Percentiles rank a stretch among this genome's conserved stretches.
Conservation (phyloP, 345 rosid species). For the Bruguiera sexangula region DNA sequence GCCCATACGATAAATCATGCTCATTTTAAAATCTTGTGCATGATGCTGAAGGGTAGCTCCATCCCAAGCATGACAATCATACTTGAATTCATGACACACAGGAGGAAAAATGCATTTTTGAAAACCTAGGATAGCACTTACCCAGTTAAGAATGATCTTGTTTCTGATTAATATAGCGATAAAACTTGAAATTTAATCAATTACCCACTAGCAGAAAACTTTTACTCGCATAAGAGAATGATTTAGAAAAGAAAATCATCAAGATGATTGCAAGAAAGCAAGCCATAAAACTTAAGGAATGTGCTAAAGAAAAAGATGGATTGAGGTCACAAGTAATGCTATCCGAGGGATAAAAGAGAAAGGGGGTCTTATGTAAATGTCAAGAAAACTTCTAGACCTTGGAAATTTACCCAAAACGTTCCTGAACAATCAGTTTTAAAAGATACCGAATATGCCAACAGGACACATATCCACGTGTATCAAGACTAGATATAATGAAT, state of each 20-base stretch:
- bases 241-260: not conserved
- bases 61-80: not conserved
- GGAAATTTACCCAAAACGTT: too few species aligned
- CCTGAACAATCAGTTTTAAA: too few species aligned
- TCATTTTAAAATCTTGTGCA: not conserved
- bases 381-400: too few species aligned
- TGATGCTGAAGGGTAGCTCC: not conserved
- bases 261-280: not conserved
- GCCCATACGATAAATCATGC: not conserved
- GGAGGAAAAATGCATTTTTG: not conserved
- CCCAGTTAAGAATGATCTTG: not conserved
- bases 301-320: not conserved
- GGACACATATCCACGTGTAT: too few species aligned
- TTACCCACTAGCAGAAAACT: too few species aligned
- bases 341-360: too few species aligned
- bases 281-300: not conserved
- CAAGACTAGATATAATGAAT: too few species aligned
- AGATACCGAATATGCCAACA: too few species aligned
- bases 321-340: not conserved
- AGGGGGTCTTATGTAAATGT: too few species aligned
- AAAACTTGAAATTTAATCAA: too few species aligned
- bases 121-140: not conserved
- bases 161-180: too few species aligned
- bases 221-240: too few species aligned
- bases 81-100: not conserved